phyloP scores from a whole-genome alignment of 495 filamentous ascomycete species.

The Diplogelasinospora grovesii region DNA sequence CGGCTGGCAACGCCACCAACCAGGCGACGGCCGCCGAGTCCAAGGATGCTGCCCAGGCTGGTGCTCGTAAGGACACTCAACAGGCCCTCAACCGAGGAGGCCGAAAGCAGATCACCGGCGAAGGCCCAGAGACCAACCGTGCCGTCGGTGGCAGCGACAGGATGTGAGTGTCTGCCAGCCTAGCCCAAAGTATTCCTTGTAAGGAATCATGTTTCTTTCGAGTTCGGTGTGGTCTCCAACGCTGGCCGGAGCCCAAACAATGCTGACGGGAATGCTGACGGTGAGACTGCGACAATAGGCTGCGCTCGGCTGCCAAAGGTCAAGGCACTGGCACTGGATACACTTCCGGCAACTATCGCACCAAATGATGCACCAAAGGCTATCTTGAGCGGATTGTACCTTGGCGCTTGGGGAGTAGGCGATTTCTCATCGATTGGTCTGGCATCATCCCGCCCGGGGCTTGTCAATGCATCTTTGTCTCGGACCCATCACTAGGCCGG shows the following conservation, averaged over 20 bases:
- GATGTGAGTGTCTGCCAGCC: slow-evolving; percentile 87
- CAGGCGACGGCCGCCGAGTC: slow-evolving; percentile 52
- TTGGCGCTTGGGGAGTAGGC: slow-evolving; percentile 19
- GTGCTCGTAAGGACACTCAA: slow-evolving; percentile 52
- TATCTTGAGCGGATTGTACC: slow-evolving; percentile 18
- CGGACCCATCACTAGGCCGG: not conserved
- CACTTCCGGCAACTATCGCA: slow-evolving; percentile 61
- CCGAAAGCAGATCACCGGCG: slow-evolving; percentile 75
- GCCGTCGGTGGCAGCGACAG: slow-evolving; percentile 88
- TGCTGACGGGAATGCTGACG: slow-evolving; percentile 74
- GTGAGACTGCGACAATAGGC: slow-evolving; percentile 85
- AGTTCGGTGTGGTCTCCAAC: slow-evolving; percentile 78
- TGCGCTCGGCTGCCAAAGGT: slow-evolving; percentile 87
- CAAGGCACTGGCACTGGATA: slow-evolving; percentile 60
- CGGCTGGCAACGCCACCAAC: slow-evolving; percentile 41
- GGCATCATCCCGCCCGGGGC: slow-evolving; percentile 5
- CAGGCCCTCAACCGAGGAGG: slow-evolving; percentile 64
- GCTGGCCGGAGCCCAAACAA: slow-evolving; percentile 68
- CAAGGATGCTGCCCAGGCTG: slow-evolving; percentile 43
- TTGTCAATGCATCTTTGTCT: slow-evolving; percentile 1
- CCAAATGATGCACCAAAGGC: slow-evolving; percentile 50
- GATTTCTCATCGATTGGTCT: slow-evolving; percentile 25
- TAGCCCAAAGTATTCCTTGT: slow-evolving; percentile 75
- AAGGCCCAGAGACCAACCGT: slow-evolving; percentile 79
- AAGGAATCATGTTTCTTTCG: slow-evolving; percentile 83